These are phyloP conservation scores for Datisca glomerata DNA, from an alignment of 306 rosid genomes.

Conservation along the genomic window DNA sequence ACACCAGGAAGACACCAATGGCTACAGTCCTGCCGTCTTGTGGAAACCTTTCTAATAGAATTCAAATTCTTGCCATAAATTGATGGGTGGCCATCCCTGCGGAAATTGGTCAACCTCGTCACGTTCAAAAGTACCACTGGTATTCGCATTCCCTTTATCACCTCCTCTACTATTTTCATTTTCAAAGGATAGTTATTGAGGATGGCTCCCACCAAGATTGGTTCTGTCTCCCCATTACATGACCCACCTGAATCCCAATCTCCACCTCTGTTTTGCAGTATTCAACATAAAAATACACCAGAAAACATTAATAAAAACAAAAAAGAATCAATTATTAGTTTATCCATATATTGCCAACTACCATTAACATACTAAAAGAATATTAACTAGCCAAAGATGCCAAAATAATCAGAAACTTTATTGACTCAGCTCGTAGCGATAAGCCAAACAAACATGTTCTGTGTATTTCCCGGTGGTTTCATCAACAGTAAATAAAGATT, in stretches of 20 bases:
- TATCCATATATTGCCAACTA: too few relatives aligned
- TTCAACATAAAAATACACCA: slow-evolving; percentile 2
- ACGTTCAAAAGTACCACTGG: slow-evolving; percentile 69
- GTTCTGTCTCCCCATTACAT: slow-evolving; percentile 78
- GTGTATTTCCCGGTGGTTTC: not conserved
- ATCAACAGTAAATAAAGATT: too few relatives aligned
- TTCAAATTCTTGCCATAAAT: slow-evolving; percentile 31
- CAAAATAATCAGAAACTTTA: too few relatives aligned
- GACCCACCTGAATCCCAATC: slow-evolving; percentile 99
- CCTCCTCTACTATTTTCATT: slow-evolving; percentile 89
- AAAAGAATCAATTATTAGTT: too few relatives aligned
- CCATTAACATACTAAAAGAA: too few relatives aligned
- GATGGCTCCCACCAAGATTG: slow-evolving; percentile 57
- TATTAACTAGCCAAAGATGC: too few relatives aligned
- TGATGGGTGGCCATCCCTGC: slow-evolving; percentile 94
- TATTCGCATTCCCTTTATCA: slow-evolving; percentile 50
- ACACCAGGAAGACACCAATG: slow-evolving; percentile 98
- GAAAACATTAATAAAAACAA: too few relatives aligned
- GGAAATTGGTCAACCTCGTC: slow-evolving; percentile 83
- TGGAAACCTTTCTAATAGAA: slow-evolving; percentile 38
- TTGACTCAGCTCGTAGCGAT: too few relatives aligned
- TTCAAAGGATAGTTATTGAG: slow-evolving; percentile 65
- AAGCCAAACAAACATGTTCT: too few relatives aligned
- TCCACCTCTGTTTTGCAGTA: slow-evolving; percentile 59
- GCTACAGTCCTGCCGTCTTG: slow-evolving; percentile 73